Percentiles rank a stretch among this genome's conserved stretches.
phyloP scores from a whole-genome alignment of 192 early-diverging fungal genomes.

The Podochytrium sp. region DNA sequence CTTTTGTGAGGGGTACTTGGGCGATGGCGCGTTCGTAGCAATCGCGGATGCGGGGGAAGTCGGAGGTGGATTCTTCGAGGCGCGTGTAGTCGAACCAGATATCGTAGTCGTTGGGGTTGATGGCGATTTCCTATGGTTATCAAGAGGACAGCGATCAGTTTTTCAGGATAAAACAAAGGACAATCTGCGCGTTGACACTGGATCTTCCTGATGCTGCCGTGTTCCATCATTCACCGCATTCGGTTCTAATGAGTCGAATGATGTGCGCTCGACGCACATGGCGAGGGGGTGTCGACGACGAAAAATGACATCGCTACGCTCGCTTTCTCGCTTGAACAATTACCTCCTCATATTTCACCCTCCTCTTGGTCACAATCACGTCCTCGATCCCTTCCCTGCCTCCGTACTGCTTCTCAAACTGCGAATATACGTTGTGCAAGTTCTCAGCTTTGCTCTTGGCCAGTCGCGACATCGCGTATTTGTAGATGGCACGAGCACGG shows the following conservation, averaged over 20 bases:
- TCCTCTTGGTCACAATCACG: slow-evolving; percentile 86
- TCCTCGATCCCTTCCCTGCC: slow-evolving; percentile 85
- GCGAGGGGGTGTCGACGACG: no score
- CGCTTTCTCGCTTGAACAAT: no score
- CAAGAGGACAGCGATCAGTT: no score
- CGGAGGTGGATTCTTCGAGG: slow-evolving; percentile 81
- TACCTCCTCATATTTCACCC: slow-evolving; percentile 86
- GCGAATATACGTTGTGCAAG: slow-evolving; percentile 90
- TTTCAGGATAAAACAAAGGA: no score
- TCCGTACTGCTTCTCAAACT: slow-evolving; percentile 97
- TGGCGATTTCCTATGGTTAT: slow-evolving; percentile 58
- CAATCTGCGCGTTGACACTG: no score
- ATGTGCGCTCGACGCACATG: no score
- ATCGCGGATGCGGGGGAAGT: slow-evolving; percentile 80
- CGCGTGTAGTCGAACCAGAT: slow-evolving; percentile 96
- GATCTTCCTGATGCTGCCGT: no score
- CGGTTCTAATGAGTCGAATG: no score
- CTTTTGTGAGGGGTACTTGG: slow-evolving; percentile 78
- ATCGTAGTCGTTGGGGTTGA: slow-evolving; percentile 91
- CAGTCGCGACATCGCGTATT: slow-evolving; percentile 88
- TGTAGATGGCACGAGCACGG: slow-evolving; percentile 93
- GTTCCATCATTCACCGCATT: no score
- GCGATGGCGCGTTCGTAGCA: slow-evolving; percentile 95
- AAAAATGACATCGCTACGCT: no score
- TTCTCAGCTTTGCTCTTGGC: slow-evolving; percentile 82